phyloP scores from a whole-genome alignment of 2,329 filamentous ascomycete species.

The Paradendryphiella salina region DNA sequence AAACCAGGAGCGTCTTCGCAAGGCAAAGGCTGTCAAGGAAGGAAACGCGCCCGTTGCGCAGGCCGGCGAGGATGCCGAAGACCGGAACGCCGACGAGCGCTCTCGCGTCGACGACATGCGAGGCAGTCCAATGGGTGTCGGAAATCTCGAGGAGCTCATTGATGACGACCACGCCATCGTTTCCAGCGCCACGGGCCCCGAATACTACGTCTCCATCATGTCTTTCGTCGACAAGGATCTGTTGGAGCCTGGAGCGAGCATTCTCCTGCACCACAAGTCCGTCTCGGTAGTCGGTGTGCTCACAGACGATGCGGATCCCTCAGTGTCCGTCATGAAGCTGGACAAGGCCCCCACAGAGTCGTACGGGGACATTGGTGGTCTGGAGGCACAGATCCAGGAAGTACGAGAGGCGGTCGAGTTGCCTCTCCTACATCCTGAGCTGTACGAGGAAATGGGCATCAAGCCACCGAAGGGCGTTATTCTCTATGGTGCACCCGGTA shows the following conservation, averaged over 20 bases:
- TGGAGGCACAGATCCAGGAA: slow-evolving; percentile 95
- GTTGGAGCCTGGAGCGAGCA: slow-evolving; percentile 91
- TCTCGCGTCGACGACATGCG: slow-evolving; percentile 97
- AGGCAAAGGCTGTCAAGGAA: slow-evolving; percentile 69
- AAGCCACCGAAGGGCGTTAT: slow-evolving; percentile 99
- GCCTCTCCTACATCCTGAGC: slow-evolving; percentile 89
- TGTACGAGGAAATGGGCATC: slow-evolving; percentile 99
- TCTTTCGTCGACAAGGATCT: slow-evolving; percentile 99
- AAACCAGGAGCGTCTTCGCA: slow-evolving; percentile 94
- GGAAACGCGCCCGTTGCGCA: slow-evolving; percentile 59
- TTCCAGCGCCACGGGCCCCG: slow-evolving; percentile 92
- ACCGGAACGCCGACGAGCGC: slow-evolving; percentile 92
- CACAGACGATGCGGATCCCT: slow-evolving; percentile 92
- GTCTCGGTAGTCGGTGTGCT: slow-evolving; percentile 97
- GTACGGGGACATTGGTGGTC: slow-evolving; percentile 95
- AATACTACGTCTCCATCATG: slow-evolving; percentile 99
- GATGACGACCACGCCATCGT: slow-evolving; percentile 99
- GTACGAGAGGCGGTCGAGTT: slow-evolving; percentile 96
- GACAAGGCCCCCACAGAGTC: slow-evolving; percentile 98
- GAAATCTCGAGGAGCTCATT: slow-evolving; percentile 96
- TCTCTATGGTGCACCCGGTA: slow-evolving; percentile 94
- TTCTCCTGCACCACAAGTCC: slow-evolving; percentile 94
- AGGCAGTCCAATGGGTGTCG: slow-evolving; percentile 97
- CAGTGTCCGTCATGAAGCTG: slow-evolving; percentile 98
- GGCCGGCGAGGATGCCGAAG: slow-evolving; percentile 73